Base-by-base conservation (phyloP, 305 asterid species). In the Withania somnifera region DNA sequence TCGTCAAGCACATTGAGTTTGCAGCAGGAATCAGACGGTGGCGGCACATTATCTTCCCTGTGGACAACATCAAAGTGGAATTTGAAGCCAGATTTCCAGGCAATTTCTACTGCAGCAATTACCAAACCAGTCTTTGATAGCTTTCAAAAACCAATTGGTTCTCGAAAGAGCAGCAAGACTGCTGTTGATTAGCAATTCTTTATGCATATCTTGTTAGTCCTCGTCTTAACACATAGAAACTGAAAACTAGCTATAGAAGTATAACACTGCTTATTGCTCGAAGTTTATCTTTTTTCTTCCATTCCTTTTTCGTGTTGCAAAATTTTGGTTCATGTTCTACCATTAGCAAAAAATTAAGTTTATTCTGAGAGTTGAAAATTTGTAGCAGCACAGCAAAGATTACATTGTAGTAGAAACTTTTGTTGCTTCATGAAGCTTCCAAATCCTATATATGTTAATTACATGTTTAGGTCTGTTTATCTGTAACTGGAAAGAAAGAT, bases 41-140 rank as follows among this genome's bases (percentile, higher is more conserved):
- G 92, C 6, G 85, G 92, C 6, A 2, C 93, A 0, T 58, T 90
- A 82, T 87, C 93, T 83, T 92, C 95, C 57, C 80, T 92, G 10
- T 92, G 95, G 95, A 68, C 90, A 15, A 69, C 92, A 6, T 83
- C 97, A 8, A 92, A 88, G 84, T 93, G 97, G 97, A 90, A 86
- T 83, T 79, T 92, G 89, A 94, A 89, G 89, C 87, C 97, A 38
- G 98, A 92, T 86, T 89, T 93, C 76, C 93, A 88, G 84, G 95
- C 95, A 32, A 88, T 92, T 69, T 90, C 97, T 9, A 84, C 91
- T 78, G 90, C 98, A 42, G 93, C 95, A 84, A 89, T 92, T 81
- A 68, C 97, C 11, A 92, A 86, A 76, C 96, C 98, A 9, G 91
- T 95, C 88, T 93, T 95, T 81, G 97, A 93, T 84, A 94, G 98